These are phyloP conservation scores for Eucalyptus curtisii DNA, from an alignment of 345 rosid species.

Conservation along the genomic window DNA sequence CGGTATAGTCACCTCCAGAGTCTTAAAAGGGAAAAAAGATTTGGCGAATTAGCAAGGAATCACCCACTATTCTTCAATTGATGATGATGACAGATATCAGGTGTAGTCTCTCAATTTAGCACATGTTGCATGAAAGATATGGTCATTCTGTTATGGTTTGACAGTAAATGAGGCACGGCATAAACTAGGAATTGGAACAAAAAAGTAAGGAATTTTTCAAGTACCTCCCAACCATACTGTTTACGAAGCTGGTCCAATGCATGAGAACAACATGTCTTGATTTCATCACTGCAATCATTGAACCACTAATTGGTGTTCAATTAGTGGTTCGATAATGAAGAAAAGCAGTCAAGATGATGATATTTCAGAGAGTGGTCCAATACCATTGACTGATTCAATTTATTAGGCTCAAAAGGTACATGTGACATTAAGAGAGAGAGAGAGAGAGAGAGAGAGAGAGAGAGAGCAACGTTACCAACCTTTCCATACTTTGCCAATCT, in stretches of 20 bases:
- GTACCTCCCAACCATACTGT: constrained; percentile 49
- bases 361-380: neutral
- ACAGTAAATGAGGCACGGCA: neutral
- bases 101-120: neutral
- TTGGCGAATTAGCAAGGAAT: neutral
- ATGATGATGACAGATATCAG: neutral
- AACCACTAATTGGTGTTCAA: constrained; percentile 45
- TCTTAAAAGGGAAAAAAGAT: constrained; percentile 9
- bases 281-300: constrained; percentile 41
- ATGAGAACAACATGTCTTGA: constrained; percentile 34
- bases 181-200: neutral
- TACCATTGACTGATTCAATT: neutral
- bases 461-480: constrained; percentile 14
- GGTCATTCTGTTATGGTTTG: neutral
- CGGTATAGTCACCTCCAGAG: constrained; percentile 55
- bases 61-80: neutral
- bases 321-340: neutral
- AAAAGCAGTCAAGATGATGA: neutral
- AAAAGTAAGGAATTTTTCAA: neutral
- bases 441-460: neutral
- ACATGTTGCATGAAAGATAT: neutral
- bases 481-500: constrained; percentile 47
- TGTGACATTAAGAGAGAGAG: neutral
- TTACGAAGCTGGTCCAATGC: constrained; percentile 23
- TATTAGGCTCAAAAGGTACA: neutral